These are phyloP conservation scores for Cordyceps farinosa DNA, from an alignment of 2,329 filamentous ascomycete genomes.

Conservation along the genomic window DNA sequence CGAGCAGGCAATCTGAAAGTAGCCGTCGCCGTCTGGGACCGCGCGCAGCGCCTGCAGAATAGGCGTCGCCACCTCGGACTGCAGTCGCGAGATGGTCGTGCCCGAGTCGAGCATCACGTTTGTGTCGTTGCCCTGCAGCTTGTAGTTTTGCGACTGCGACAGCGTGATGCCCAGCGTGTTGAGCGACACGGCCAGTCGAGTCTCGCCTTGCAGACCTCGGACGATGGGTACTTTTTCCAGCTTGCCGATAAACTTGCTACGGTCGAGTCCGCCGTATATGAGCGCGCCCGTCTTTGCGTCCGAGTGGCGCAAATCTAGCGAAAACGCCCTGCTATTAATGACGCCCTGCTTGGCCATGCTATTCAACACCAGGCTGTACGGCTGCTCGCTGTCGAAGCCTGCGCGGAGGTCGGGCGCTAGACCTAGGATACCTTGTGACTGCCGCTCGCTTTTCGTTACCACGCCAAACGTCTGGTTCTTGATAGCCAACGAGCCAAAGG, in stretches of 20 bases:
- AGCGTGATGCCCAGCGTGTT: constrained; percentile 32
- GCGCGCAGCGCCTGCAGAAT: constrained; percentile 44
- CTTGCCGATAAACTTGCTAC: constrained; percentile 47
- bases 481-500: constrained; percentile 43
- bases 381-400: constrained; percentile 34
- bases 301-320: constrained; percentile 46
- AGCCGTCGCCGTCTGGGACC: constrained; percentile 37
- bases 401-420: constrained; percentile 41
- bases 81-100: constrained; percentile 47
- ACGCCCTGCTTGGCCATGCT: constrained; percentile 44
- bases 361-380: constrained; percentile 54
- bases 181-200: constrained; percentile 35
- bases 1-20: constrained; percentile 43
- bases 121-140: constrained; percentile 30
- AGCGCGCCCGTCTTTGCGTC: constrained; percentile 44
- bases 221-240: constrained; percentile 44
- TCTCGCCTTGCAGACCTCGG: constrained; percentile 33
- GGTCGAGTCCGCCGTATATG: constrained; percentile 53
- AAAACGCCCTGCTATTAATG: constrained; percentile 48
- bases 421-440: constrained; percentile 50
- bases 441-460: constrained; percentile 41
- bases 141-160: constrained; percentile 23
- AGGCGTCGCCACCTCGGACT: constrained; percentile 37
- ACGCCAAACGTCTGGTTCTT: constrained; percentile 49
- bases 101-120: constrained; percentile 52